Evolutionary conservation across 345 rosid genomes (phyloP), one percentile per base, ranked within the genome.

Genomic region (Nephelium lappaceum): DNA sequence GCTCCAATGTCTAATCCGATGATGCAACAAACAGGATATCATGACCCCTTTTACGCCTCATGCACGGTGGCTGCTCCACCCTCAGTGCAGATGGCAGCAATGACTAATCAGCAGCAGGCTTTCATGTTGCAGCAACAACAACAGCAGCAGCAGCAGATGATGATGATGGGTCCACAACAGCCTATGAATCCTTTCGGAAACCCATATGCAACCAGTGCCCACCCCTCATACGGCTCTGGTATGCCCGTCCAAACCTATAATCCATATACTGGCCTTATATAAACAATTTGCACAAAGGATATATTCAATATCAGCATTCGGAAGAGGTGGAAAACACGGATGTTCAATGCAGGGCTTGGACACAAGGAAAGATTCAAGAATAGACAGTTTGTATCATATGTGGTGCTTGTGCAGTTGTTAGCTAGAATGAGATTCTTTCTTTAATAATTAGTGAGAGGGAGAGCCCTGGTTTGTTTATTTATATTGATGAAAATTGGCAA

Each of bases 101-200:
- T 90, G 92, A 81, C 87, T 78, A 88, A 89, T 58, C 97, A 89
- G 72, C 97, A 92, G 64, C 97, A 90, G 70, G 91, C 89, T 55
- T 86, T 82, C 80, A 82, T 90, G 90, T 81, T 87, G 75, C 93
- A 90, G 72, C 91, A 86, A 78, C 91, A 85, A 76, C 91, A 87
- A 78, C 94, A 86, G 74, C 93, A 91, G 47, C 91, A 89, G 78
- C 88, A 88, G 77, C 86, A 81, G 87, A 88, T 90, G 94, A 88
- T 87, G 97, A 88, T 88, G 92, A 84, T 85, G 89, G 89, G 79
- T 16, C 85, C 81, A 49, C 94, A 90, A 64, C 91, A 77, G 68
- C 80, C 89, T 19, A 55, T 78, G 23, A 90, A 92, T 81, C 92
- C 94, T 63, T 92, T 89, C 25, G 88, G 69, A 23, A 88, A 83